Evolutionary conservation across 441 rosid genomes (phyloP), one percentile per base, ranked within the genome.

Genomic region (Erysimum pusillum): DNA sequence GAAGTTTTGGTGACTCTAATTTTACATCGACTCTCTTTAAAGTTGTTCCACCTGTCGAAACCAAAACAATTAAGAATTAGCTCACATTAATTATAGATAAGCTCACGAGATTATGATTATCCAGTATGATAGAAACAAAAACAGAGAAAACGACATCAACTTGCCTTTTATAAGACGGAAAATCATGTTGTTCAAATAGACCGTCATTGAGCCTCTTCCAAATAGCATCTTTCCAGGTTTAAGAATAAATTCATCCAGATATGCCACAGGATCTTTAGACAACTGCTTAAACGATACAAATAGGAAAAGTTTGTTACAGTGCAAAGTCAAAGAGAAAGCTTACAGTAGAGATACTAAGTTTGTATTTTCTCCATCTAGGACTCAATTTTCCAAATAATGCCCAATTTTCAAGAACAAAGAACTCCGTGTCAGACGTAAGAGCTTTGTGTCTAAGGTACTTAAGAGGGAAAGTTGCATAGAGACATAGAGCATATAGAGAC

Each of bases 161-260:
- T 83, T 76, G 90, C 98, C 94, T 86, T 85, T 82, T 14, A 68
- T 69, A 64, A 88, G 89, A 77, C 82, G 88, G 77, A 91, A 90
- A 79, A 89, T 80, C 90, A 77, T 88, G 84, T 89, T 74, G 62
- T 90, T 89, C 15, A 93, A 78, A 83, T 88, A 83, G 72, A 96
- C 82, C 73, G 85, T 82, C 78, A 93, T 82, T 6, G 87, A 85
- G 73, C 97, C 93, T 83, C 87, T 85, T 78, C 96, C 89, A 7
- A 87, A 88, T 58, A 93, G 81, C 87, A 90, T 83, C 76, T 84
- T 87, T 79, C 92, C 96, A 71, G 97, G 91, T 67, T 39, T 85
- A 80, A 88, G 76, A 52, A 94, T 81, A 79, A 96, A 85, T 46
- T 91, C 87, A 41, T 85, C 87, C 77, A 96, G 35, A 76, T 85